phyloP scores from a whole-genome alignment of 2,329 filamentous ascomycete genomes.

The Colletotrichum sidae region DNA sequence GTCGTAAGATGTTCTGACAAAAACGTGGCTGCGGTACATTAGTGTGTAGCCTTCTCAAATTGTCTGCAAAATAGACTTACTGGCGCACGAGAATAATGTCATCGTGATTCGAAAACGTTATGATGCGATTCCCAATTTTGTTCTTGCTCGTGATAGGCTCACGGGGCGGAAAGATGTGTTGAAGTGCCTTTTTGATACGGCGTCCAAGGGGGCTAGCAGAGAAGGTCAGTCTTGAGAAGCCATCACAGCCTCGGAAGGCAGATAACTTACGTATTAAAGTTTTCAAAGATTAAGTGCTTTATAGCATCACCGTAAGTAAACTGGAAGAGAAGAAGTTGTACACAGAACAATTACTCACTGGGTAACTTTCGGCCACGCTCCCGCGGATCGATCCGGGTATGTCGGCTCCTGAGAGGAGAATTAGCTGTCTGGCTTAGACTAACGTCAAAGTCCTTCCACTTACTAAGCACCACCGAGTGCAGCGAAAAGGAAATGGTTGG shows the following conservation, averaged over 20 bases:
- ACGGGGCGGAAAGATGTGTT: constrained; percentile 92
- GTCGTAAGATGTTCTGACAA: constrained; percentile 91
- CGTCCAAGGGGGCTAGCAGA: constrained; percentile 76
- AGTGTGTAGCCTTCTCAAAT: neutral
- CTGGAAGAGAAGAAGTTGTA: neutral
- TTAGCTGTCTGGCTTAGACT: neutral
- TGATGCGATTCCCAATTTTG: constrained; percentile 87
- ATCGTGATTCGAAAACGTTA: constrained; percentile 78
- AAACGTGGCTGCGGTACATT: constrained; percentile 66
- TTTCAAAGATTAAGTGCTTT: constrained; percentile 89
- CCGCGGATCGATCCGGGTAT: constrained; percentile 89
- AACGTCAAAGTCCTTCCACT: neutral
- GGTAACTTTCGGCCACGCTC: constrained; percentile 92
- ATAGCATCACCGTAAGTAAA: neutral
- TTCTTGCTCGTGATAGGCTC: constrained; percentile 77
- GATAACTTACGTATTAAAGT: constrained; percentile 67
- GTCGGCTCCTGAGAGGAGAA: constrained; percentile 66
- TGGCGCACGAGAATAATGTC: constrained; percentile 90
- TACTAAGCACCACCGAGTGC: constrained; percentile 87
- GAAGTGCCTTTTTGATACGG: constrained; percentile 88
- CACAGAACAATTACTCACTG: constrained; percentile 47
- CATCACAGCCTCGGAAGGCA: neutral
- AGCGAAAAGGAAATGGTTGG: constrained; percentile 87
- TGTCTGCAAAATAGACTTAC: constrained; percentile 17
- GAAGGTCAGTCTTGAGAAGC: neutral